These are phyloP conservation scores for Phytophthora europaea DNA, from an alignment of 352 stramenopile species.

Conservation along the genomic window DNA sequence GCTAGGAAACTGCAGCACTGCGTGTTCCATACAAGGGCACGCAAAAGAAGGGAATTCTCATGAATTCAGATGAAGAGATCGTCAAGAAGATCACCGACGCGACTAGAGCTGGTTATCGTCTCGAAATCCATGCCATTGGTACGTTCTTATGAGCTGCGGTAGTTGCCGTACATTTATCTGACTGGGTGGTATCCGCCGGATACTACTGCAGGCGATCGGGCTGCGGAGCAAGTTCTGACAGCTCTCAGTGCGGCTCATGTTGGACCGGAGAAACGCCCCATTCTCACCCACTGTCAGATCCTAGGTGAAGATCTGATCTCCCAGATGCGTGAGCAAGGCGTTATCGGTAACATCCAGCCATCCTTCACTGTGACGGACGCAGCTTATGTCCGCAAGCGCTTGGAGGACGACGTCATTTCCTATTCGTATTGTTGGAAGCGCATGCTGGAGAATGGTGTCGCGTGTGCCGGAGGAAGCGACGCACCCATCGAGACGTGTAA, in stretches of 20 bases:
- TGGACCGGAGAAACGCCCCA: conserved; percentile 60
- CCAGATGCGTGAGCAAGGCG: conserved; percentile 76
- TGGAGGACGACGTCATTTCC: conserved; percentile 61
- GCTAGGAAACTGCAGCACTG: conserved; percentile 87
- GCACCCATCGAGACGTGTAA: conserved; percentile 90
- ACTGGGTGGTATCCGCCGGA: neutral
- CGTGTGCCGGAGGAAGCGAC: conserved; percentile 86
- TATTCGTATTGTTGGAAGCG: conserved; percentile 91
- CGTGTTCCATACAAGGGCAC: conserved; percentile 72
- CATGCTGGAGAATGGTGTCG: conserved; percentile 76
- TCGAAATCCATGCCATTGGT: conserved; percentile 94
- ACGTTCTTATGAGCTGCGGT: conserved; percentile 1
- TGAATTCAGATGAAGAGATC: conserved; percentile 78
- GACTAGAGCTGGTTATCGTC: conserved; percentile 64
- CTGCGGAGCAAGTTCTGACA: conserved; percentile 77
- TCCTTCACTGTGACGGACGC: conserved; percentile 92
- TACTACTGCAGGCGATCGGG: conserved; percentile 58
- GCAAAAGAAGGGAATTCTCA: conserved; percentile 82
- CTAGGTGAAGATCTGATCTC: conserved; percentile 75
- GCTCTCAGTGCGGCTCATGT: conserved; percentile 70
- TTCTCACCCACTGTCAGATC: conserved; percentile 93
- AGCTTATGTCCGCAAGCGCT: conserved; percentile 79
- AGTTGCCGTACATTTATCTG: conserved; percentile 7
- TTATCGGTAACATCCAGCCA: conserved; percentile 91
- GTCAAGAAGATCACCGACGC: conserved; percentile 72